Conservation (phyloP, 129 eudicot genomes). For the Solidago caesia region DNA sequence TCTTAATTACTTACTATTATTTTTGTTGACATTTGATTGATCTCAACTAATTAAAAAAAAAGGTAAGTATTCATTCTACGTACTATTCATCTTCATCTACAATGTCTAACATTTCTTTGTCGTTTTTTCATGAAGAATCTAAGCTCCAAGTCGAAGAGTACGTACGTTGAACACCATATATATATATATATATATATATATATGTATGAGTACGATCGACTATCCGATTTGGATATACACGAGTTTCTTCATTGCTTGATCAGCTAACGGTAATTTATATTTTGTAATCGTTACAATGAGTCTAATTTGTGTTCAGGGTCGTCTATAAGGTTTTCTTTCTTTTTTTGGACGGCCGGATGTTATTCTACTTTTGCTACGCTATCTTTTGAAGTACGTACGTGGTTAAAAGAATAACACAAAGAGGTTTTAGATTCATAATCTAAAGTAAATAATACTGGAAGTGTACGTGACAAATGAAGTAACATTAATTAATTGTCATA, state of each 20-base stretch:
- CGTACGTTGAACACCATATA: too few species aligned
- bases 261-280: conserved; percentile 10
- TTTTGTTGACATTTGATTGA: background rate
- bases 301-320: background rate
- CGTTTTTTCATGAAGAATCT: background rate
- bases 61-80: conserved; percentile 9
- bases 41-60: background rate
- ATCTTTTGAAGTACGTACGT: too few species aligned
- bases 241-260: background rate
- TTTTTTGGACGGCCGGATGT: too few species aligned
- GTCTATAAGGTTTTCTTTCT: too few species aligned
- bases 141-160: conserved; percentile 1
- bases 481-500: too few species aligned
- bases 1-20: background rate
- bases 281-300: background rate
- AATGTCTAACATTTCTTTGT: conserved; percentile 15
- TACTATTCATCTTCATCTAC: background rate
- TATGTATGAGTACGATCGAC: background rate
- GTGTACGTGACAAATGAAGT: too few species aligned
- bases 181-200: too few species aligned
- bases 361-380: too few species aligned
- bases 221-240: background rate
- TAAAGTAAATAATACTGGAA: too few species aligned
- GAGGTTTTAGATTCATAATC: too few species aligned
- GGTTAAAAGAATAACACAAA: too few species aligned